Percentiles rank a stretch among this genome's conserved stretches.
These are phyloP conservation scores for Trametes pubescens DNA, from an alignment of 1,284 basidiomycete genomes.

Conservation along the genomic window DNA sequence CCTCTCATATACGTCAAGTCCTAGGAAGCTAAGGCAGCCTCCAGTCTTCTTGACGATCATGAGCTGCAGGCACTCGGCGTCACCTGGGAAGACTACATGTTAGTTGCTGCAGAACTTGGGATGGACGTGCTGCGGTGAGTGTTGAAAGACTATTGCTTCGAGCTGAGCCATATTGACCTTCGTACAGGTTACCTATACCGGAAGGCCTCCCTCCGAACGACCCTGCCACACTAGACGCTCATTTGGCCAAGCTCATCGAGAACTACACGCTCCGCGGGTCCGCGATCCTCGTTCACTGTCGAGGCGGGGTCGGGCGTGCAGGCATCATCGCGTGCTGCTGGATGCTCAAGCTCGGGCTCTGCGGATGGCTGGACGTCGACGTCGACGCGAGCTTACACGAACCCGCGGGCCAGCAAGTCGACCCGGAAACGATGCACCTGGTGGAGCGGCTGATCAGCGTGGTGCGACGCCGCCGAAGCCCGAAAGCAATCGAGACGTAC, in stretches of 20 bases:
- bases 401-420: slow-evolving; percentile 34
- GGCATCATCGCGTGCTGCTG: slow-evolving; percentile 94
- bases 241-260: slow-evolving; percentile 76
- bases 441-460: slow-evolving; percentile 80
- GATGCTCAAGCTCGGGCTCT: slow-evolving; percentile 92
- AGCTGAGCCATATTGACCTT: not conserved
- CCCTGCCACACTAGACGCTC: slow-evolving; percentile 68
- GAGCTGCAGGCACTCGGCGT: slow-evolving; percentile 88
- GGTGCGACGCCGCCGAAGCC: slow-evolving; percentile 77
- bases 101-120: slow-evolving; percentile 67
- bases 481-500: slow-evolving; percentile 90
- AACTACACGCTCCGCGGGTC: slow-evolving; percentile 81
- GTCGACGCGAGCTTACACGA: not conserved
- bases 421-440: slow-evolving; percentile 63
- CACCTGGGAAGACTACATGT: slow-evolving; percentile 82
- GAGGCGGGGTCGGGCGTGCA: slow-evolving; percentile 95
- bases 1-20: slow-evolving; percentile 3
- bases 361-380: slow-evolving; percentile 62
- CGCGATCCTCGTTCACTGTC: slow-evolving; percentile 88
- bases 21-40: slow-evolving; percentile 2
- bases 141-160: not conserved
- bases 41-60: slow-evolving; percentile 85
- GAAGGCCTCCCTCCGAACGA: slow-evolving; percentile 89
- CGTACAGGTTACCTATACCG: slow-evolving; percentile 82
- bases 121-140: slow-evolving; percentile 76